Conservation (phyloP, 2,329 filamentous ascomycete species). For the Ophiostoma sp. region DNA sequence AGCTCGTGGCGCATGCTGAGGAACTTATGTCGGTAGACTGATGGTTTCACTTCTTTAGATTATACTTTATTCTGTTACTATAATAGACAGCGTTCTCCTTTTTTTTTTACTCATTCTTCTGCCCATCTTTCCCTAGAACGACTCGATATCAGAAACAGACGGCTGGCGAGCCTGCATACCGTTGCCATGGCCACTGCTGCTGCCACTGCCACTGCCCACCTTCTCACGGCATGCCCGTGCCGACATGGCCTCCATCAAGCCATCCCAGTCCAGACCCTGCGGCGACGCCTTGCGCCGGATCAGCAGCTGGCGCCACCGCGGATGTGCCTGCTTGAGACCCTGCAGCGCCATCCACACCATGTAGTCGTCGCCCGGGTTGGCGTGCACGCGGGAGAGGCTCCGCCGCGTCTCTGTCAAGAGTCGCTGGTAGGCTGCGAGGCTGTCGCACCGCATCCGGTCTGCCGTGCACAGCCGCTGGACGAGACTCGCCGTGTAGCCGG, state of each 20-base stretch:
- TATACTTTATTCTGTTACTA: background rate
- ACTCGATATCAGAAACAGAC: background rate
- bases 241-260: constrained; percentile 23
- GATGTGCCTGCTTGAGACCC: constrained; percentile 20
- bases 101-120: background rate
- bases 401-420: constrained; percentile 20
- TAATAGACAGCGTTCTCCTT: background rate
- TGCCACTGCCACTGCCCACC: background rate
- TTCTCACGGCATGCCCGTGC: constrained; percentile 21
- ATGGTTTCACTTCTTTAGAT: background rate
- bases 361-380: constrained; percentile 24
- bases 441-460: constrained; percentile 22
- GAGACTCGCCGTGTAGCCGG: constrained; percentile 19
- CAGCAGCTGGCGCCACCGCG: constrained; percentile 20
- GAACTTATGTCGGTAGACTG: background rate
- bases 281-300: constrained; percentile 14
- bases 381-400: constrained; percentile 20
- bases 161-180: background rate
- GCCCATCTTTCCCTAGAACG: too few species aligned
- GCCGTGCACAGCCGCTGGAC: constrained; percentile 20
- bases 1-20: constrained; percentile 18
- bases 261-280: constrained; percentile 19
- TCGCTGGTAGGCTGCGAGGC: constrained; percentile 25
- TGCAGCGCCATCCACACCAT: constrained; percentile 22
- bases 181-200: background rate